Evolutionary conservation across 805 yeast genomes (phyloP), one percentile per base, ranked within the genome.

Genomic region (Suhomyces sp.): DNA sequence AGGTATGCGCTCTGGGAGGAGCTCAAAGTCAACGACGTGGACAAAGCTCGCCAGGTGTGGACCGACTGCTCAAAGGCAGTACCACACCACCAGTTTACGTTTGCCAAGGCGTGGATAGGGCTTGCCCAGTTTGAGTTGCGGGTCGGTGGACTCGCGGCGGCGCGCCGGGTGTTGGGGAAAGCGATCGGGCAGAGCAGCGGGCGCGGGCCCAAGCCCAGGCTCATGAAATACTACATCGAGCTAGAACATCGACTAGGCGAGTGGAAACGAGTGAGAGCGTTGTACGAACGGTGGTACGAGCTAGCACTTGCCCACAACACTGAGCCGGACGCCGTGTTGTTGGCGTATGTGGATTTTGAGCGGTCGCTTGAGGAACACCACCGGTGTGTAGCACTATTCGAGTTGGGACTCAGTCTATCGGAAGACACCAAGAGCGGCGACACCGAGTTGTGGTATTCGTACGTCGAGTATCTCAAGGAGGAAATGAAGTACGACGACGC

Each of bases 121-220:
- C 86, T 69, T 66, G 84, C 89, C 2, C 80, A 88, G 53, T 91
- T 87, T 69, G 92, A 88, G 65, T 67, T 92, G 2, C 77, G 98
- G 33, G 82, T 83, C 27, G 53, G 50, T 3, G 66, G 78, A 50
- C 52, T 90, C 2, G 17, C 66, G 0, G 61, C 64, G 9, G 90
- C 92, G 3, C 75, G 97, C 40, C 86, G 83, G 64, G 67, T 87
- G 1, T 67, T 90, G 24, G 97, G 97, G 0, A 73, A 78, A 48
- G 80, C 89, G 0, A 74, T 93, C 17, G 97, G 96, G 0, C 70
- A 76, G 46, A 56, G 67, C 5, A 56, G 61, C 33, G 46, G 44
- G 8, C 55, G 57, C 4, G 78, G 81, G 44, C 87, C 90, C 0
- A 86, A 84, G 61, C 72, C 69, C 1, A 82, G 81, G 49, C 67